Evolutionary conservation across 139 green algal genomes (phyloP).

Genomic region (Micromonas commoda): DNA sequence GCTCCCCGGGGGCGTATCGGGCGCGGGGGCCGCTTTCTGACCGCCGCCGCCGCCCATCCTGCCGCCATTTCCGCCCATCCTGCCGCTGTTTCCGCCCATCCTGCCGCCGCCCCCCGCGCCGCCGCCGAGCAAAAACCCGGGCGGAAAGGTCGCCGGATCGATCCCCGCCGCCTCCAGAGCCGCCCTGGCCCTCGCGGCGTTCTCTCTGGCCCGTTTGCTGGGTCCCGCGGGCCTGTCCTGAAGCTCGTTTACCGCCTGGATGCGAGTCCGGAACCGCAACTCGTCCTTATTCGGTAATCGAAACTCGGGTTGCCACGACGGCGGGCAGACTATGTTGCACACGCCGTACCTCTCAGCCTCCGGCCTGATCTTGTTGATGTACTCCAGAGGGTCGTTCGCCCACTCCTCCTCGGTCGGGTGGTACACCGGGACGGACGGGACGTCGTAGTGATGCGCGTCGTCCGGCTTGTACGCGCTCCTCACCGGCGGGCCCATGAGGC

Average conservation of each 20-base stretch:
- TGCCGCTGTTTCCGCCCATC: background rate
- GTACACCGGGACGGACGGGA: conserved; percentile 48
- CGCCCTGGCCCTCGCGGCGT: background rate
- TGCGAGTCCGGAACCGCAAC: conserved; percentile 19
- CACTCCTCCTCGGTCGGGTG: conserved; percentile 54
- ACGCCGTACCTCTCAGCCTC: conserved; percentile 49
- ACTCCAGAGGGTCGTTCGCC: conserved; percentile 54
- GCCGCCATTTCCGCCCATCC: conserved; percentile 8
- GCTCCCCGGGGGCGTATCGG: background rate
- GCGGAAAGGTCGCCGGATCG: background rate
- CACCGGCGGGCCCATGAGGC: conserved; percentile 16
- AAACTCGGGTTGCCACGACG: conserved; percentile 16
- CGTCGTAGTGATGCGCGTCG: background rate
- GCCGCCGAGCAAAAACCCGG: background rate
- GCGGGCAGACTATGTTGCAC: conserved; percentile 11
- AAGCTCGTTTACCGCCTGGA: conserved; percentile 20
- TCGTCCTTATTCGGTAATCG: conserved; percentile 2
- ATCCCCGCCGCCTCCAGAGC: background rate
- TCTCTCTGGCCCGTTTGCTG: background rate
- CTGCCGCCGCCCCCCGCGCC: background rate
- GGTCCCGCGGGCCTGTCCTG: conserved; percentile 10
- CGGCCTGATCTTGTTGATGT: conserved; percentile 51
- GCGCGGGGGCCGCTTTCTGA: background rate
- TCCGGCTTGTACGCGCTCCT: background rate
- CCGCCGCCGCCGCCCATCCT: background rate